Evolutionary conservation across 2,329 filamentous ascomycete genomes (phyloP), one percentile per base, ranked within the genome.

Genomic region (Diaporthe destruens): DNA sequence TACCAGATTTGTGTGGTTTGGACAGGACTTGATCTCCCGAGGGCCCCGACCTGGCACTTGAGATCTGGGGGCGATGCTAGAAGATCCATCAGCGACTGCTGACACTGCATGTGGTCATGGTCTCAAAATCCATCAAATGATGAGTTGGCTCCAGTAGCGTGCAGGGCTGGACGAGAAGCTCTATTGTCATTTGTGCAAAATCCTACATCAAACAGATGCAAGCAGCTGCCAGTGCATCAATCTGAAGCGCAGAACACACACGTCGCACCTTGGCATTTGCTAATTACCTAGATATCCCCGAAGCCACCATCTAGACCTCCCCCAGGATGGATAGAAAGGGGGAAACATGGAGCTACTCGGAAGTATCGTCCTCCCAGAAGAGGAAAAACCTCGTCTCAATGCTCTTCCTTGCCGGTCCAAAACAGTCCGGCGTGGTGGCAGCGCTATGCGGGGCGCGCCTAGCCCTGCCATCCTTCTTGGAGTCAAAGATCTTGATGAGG

Each of bases 401-500:
- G 29, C 54, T 56, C 54, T 16, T 56, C 54, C 54, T 56, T 36
- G 54, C 54, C 32, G 54, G 29, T n/a, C 54, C 54, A 56, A 36
- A 34, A 56, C 54, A 56, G 54, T 56, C 54, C n/a, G 54, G 25
- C 6, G 54, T 56, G 32, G 54, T 34, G 18, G 54, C 54, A 56
- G 54, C 54, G 20, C 54, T n/a, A 29, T 56, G 54, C 12, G 54
- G 54, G 32, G 54, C 32, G 16, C 54, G 54, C 18, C 54, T 56
- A 20, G 54, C 54, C 32, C 54, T 56, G 29, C 54, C 54, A 36
- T 56, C 54, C 32, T 56, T 56, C 54, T 56, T 56, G 29, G 54
- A 56, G 32, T 56, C 54, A 14, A 56, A 56, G 54, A 56, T 56
- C 54, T 56, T 56, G 54, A 56, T 56, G 29, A 56, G 54, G 18